A percentile compares a stretch with the other conserved stretches of the same genome.
These are phyloP conservation scores for Hyphopichia fennica DNA, from an alignment of 1,139 yeast genomes.

Conservation along the genomic window DNA sequence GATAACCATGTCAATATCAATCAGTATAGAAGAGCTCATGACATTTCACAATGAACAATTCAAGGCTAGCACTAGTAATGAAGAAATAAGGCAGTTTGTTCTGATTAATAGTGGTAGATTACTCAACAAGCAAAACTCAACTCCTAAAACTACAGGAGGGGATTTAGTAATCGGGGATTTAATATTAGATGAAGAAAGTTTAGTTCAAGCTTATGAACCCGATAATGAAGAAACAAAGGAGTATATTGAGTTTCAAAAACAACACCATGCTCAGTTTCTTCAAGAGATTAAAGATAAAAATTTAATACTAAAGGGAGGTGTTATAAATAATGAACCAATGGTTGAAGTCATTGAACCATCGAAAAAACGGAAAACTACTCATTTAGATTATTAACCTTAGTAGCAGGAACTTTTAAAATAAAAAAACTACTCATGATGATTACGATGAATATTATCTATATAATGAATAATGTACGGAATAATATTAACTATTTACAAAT, in stretches of 20 bases:
- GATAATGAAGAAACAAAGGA: slow-evolving; percentile 14
- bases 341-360: neutral
- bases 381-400: neutral
- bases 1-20: neutral
- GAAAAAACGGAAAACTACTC: neutral
- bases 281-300: slow-evolving; percentile 25
- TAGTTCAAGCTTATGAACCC: slow-evolving; percentile 8
- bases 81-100: neutral
- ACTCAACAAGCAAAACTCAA: neutral
- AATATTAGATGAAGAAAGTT: slow-evolving; percentile 18
- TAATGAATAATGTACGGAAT: too few species aligned
- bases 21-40: neutral
- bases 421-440: too few species aligned
- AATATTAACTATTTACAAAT: neutral
- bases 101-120: neutral
- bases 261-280: slow-evolving; percentile 21
- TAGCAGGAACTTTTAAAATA: too few species aligned
- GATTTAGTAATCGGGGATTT: slow-evolving; percentile 10
- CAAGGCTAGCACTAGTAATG: neutral
- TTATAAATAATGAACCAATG: neutral
- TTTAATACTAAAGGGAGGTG: slow-evolving; percentile 4
- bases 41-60: neutral
- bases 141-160: neutral
- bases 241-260: slow-evolving; percentile 16
- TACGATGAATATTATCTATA: too few species aligned